These are phyloP conservation scores for Colletotrichum sp. DNA, from an alignment of 2,329 filamentous ascomycete genomes.

Conservation along the genomic window DNA sequence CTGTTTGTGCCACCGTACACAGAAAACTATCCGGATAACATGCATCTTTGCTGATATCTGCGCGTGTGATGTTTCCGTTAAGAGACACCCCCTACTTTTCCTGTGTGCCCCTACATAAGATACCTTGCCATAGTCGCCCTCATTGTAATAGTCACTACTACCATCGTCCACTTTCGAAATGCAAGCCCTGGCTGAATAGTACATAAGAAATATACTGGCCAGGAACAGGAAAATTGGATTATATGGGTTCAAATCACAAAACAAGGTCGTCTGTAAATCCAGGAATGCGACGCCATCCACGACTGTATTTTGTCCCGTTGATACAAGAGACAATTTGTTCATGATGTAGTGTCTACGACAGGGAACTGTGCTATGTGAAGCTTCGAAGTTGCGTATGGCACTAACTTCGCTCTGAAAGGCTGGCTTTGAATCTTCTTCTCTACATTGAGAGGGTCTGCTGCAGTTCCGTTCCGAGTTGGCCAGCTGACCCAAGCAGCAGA, in stretches of 20 bases:
- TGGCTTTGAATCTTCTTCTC: slow-evolving; percentile 31
- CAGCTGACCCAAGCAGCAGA: slow-evolving; percentile 28
- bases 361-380: slow-evolving; percentile 51
- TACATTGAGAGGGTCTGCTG: slow-evolving; percentile 24
- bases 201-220: background rate
- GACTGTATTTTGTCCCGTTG: rapidly evolving
- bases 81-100: background rate
- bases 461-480: background rate
- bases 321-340: background rate
- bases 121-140: too few relatives aligned
- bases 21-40: rapidly evolving
- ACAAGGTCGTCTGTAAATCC: background rate
- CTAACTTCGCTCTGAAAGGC: slow-evolving; percentile 25
- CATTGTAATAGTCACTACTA: too few relatives aligned
- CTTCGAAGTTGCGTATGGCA: slow-evolving; percentile 52
- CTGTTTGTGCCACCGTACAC: background rate
- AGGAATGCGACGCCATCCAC: too few relatives aligned
- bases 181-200: too few relatives aligned
- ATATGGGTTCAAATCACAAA: background rate
- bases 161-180: too few relatives aligned
- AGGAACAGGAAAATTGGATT: too few relatives aligned
- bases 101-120: background rate
- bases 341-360: background rate
- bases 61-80: background rate
- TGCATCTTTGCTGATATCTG: background rate